phyloP scores from a whole-genome alignment of 257 asterid species.

The Solanum microdontum region DNA sequence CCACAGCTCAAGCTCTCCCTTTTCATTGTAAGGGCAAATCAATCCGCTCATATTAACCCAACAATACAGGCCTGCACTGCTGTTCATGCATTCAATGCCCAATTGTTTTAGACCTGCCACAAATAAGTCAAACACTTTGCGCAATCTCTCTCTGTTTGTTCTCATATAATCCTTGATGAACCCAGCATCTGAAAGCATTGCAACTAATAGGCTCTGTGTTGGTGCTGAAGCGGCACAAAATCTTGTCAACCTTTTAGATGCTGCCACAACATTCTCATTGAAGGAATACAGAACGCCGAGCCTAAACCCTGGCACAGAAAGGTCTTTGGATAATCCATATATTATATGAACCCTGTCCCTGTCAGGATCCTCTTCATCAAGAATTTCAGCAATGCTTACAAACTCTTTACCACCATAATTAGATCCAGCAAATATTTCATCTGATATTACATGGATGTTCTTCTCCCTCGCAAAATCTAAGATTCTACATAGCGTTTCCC shows the following conservation, averaged over 20 bases:
- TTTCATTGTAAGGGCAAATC: constrained; percentile 61
- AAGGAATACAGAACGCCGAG: constrained; percentile 81
- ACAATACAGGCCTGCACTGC: constrained; percentile 77
- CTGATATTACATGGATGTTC: constrained; percentile 86
- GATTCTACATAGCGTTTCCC: constrained; percentile 44
- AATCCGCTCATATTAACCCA: constrained; percentile 94
- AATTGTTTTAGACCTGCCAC: constrained; percentile 47
- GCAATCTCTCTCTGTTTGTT: constrained; percentile 47
- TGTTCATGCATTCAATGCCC: constrained; percentile 55
- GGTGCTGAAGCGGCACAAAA: constrained; percentile 83
- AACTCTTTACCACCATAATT: constrained; percentile 62
- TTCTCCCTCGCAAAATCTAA: constrained; percentile 76
- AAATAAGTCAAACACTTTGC: constrained; percentile 41
- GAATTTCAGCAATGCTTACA: constrained; percentile 87
- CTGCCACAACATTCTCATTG: constrained; percentile 69
- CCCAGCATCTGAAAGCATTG: constrained; percentile 71
- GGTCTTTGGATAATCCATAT: constrained; percentile 82
- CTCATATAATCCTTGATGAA: constrained; percentile 46
- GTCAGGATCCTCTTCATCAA: constrained; percentile 54
- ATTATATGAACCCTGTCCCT: constrained; percentile 81
- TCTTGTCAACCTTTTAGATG: constrained; percentile 64
- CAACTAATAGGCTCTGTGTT: constrained; percentile 57
- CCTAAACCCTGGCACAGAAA: constrained; percentile 80
- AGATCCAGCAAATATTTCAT: constrained; percentile 86
- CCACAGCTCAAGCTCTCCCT: constrained; percentile 94